Evolutionary conservation across 2,329 filamentous ascomycete species (phyloP).

Genomic region (Colletotrichum graminicola): DNA sequence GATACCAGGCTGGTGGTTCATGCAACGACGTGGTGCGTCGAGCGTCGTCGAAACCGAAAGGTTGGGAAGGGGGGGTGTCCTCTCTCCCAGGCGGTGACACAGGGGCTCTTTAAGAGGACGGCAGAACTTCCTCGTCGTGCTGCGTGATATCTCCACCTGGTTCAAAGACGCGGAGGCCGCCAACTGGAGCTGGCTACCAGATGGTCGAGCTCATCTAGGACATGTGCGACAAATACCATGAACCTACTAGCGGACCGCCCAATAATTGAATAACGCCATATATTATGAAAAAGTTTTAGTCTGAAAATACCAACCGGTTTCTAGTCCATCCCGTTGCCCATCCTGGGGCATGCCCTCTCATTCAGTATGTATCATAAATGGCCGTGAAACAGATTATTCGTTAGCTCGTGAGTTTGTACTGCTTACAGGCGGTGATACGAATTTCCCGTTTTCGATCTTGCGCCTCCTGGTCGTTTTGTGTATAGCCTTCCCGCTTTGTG

Average conservation of each 20-base stretch:
- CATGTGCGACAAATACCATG: neutral
- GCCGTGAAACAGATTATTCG: conserved; percentile 21
- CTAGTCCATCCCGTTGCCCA: neutral
- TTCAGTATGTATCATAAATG: conserved; percentile 19
- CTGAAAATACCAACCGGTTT: conserved; percentile 1
- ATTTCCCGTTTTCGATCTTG: neutral
- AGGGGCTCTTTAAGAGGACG: neutral
- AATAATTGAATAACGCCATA: neutral
- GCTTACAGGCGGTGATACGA: conserved; percentile 21
- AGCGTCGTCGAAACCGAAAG: neutral
- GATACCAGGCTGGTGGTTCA: neutral
- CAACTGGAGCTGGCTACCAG: neutral
- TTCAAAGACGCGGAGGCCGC: neutral
- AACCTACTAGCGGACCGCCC: neutral
- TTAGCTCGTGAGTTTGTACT: conserved; percentile 30
- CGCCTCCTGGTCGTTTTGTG: conserved; percentile 21
- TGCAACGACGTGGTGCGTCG: neutral
- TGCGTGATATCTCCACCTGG: neutral
- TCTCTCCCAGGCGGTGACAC: neutral
- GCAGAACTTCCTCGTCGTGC: no score
- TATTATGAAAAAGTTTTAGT: neutral
- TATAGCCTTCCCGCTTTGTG: conserved; percentile 34
- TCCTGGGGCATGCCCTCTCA: neutral
- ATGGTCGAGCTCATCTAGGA: neutral
- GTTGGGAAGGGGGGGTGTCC: neutral